These are phyloP conservation scores for thale cress (Arabidopsis thaliana) DNA, from an alignment of 345 rosid genomes.

Conservation along the genomic window DNA sequence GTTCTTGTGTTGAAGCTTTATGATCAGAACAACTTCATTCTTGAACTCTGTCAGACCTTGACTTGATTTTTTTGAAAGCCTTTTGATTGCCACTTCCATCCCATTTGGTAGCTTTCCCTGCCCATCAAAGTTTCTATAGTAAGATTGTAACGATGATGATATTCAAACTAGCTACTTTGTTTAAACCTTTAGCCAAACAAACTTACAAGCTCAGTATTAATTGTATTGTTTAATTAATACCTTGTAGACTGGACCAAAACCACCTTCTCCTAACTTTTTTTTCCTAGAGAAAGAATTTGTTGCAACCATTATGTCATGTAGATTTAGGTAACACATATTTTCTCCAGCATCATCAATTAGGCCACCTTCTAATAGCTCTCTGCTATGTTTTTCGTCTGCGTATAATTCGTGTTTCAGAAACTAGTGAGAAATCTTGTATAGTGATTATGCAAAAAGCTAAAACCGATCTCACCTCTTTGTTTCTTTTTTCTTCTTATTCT, in stretches of 20 bases:
- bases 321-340: background rate
- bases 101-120: constrained; percentile 10
- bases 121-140: background rate
- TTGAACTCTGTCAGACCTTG: constrained; percentile 3
- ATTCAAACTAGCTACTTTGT: background rate
- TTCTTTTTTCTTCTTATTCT: background rate
- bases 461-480: background rate
- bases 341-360: background rate
- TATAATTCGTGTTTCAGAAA: background rate
- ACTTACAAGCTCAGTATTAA: background rate
- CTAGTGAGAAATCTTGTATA: background rate
- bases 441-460: background rate
- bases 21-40: background rate
- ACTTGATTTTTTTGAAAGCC: constrained; percentile 13
- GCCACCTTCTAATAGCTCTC: background rate
- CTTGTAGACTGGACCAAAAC: constrained; percentile 22
- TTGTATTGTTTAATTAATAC: background rate
- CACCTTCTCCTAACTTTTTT: constrained; percentile 9
- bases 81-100: constrained; percentile 1
- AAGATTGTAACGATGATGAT: background rate
- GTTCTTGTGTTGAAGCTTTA: constrained; percentile 22
- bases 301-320: background rate
- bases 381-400: background rate
- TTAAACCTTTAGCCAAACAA: background rate
- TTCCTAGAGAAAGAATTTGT: constrained; percentile 4